Conservation (phyloP, 805 yeast species). For the Blastobotrys peoriensis region DNA sequence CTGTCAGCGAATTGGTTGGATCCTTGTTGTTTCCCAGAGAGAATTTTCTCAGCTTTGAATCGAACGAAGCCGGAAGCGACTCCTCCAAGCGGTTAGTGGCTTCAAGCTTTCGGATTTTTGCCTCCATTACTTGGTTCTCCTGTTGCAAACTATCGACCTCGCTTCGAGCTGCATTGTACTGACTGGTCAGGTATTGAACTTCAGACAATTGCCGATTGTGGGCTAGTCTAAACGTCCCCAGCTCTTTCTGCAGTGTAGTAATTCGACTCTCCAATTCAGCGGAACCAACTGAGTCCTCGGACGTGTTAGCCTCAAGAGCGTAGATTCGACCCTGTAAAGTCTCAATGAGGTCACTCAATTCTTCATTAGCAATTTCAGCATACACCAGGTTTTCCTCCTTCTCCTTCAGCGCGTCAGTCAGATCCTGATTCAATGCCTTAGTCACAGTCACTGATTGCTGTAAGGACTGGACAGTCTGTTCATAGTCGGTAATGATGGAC, state of each 20-base stretch:
- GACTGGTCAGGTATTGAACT: constrained; percentile 17
- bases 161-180: constrained; percentile 14
- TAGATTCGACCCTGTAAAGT: constrained; percentile 1
- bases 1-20: not conserved
- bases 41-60: not conserved
- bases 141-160: constrained; percentile 8
- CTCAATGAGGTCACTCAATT: constrained; percentile 2
- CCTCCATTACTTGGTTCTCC: constrained; percentile 6
- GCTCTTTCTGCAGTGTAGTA: constrained; percentile 4
- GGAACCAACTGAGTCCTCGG: not conserved
- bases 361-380: constrained; percentile 4
- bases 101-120: constrained; percentile 1
- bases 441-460: constrained; percentile 12
- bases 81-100: not conserved
- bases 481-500: constrained; percentile 16
- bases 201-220: constrained; percentile 17
- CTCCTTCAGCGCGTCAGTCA: constrained; percentile 1
- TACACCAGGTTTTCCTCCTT: constrained; percentile 1
- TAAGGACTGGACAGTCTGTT: constrained; percentile 15
- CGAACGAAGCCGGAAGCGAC: not conserved
- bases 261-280: constrained; percentile 1
- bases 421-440: constrained; percentile 5
- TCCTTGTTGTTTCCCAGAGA: not conserved
- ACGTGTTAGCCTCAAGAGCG: not conserved
- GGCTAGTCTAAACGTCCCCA: constrained; percentile 10